These are phyloP conservation scores for Colletotrichum melonis DNA, from an alignment of 2,329 filamentous ascomycete genomes.

Conservation along the genomic window DNA sequence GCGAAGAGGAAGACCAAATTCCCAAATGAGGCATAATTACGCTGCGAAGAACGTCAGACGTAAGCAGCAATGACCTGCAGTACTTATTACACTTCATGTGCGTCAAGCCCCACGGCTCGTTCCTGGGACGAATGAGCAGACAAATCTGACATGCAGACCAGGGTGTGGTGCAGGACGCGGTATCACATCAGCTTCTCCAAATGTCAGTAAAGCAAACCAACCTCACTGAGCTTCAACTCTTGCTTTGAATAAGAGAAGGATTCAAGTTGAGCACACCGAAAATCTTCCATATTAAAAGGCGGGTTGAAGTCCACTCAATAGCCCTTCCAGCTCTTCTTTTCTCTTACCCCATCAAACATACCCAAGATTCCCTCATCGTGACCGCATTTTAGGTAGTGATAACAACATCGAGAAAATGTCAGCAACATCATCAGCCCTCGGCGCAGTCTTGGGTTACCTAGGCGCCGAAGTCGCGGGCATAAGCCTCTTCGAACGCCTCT, in stretches of 20 bases:
- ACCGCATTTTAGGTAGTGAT: background rate
- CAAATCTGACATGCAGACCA: background rate
- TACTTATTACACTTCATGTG: background rate
- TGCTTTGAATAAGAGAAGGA: background rate
- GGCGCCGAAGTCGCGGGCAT: constrained; percentile 36
- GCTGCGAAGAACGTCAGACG: background rate
- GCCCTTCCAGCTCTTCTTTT: background rate
- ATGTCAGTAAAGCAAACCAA: background rate
- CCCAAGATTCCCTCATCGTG: background rate
- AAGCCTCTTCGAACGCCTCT: constrained; percentile 35
- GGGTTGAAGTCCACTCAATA: background rate
- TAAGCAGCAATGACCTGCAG: background rate
- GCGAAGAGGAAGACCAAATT: background rate
- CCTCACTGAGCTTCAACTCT: background rate
- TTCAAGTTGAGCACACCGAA: background rate
- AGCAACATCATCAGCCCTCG: background rate
- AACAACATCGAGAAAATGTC: background rate
- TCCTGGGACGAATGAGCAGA: background rate
- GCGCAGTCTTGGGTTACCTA: constrained; percentile 36
- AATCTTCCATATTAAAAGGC: background rate
- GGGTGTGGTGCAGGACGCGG: background rate
- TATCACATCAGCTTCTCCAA: background rate
- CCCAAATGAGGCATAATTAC: background rate
- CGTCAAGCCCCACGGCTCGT: background rate
- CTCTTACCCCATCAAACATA: background rate